Percentiles rank a stretch among this genome's conserved stretches.
These are phyloP conservation scores for Kazachstania martiniae DNA, from an alignment of 805 yeast species.

Conservation along the genomic window DNA sequence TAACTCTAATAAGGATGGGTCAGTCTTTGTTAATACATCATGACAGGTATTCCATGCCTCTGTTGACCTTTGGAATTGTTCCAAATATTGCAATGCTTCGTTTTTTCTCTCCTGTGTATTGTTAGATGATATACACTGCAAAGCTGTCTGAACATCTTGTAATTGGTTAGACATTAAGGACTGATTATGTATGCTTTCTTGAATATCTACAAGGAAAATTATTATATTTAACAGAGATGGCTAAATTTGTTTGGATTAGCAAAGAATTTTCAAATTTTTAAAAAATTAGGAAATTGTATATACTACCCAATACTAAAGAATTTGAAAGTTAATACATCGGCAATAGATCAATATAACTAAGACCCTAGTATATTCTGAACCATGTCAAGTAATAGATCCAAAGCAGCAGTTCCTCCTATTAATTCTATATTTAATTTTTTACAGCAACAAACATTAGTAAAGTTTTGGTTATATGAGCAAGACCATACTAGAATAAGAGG, in stretches of 20 bases:
- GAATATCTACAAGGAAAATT: neutral
- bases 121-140: constrained; percentile 23
- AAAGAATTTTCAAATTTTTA: neutral
- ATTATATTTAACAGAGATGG: neutral
- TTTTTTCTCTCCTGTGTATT: constrained; percentile 26
- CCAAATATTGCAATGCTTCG: constrained; percentile 47
- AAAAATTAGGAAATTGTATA: too few species aligned
- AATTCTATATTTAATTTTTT: constrained; percentile 78
- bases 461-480: constrained; percentile 87
- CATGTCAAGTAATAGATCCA: constrained; percentile 17
- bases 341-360: too few species aligned
- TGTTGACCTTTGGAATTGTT: constrained; percentile 70
- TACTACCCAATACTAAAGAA: too few species aligned
- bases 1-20: constrained; percentile 37
- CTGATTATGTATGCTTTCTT: neutral
- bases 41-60: constrained; percentile 73
- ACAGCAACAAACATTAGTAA: constrained; percentile 70
- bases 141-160: constrained; percentile 17
- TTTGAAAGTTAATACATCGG: too few species aligned
- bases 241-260: neutral
- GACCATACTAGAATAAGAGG: constrained; percentile 70
- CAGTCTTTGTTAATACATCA: constrained; percentile 33
- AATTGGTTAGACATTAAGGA: constrained; percentile 13
- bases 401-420: constrained; percentile 71
- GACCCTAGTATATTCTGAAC: too few species aligned